These are phyloP conservation scores for Amphichorda felina DNA, from an alignment of 2,329 filamentous ascomycete species.

Conservation along the genomic window DNA sequence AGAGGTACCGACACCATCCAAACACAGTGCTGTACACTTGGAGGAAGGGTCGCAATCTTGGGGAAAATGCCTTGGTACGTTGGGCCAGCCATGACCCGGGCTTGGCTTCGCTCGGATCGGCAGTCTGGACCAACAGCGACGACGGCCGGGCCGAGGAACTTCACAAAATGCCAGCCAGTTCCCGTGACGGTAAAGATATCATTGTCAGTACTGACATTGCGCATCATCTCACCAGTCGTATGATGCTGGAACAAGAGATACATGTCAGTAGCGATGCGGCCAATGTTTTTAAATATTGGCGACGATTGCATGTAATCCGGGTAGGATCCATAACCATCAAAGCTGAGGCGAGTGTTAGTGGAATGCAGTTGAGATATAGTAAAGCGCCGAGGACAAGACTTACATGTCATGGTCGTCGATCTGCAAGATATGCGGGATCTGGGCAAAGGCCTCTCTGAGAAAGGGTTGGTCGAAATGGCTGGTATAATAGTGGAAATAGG, in stretches of 20 bases:
- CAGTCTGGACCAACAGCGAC: slow-evolving; percentile 86
- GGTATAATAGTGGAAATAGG: slow-evolving; percentile 98
- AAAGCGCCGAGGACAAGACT: slow-evolving; percentile 27
- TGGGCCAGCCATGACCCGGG: slow-evolving; percentile 86
- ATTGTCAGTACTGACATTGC: slow-evolving; percentile 75
- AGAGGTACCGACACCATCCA: slow-evolving; percentile 92
- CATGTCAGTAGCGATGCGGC: slow-evolving; percentile 91
- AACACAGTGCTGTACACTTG: slow-evolving; percentile 90
- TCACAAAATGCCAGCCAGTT: slow-evolving; percentile 97
- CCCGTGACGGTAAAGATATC: slow-evolving; percentile 96
- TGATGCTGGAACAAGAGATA: slow-evolving; percentile 98
- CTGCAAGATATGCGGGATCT: slow-evolving; percentile 88
- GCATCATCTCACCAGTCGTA: slow-evolving; percentile 85
- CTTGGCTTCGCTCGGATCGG: slow-evolving; percentile 79
- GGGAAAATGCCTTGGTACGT: slow-evolving; percentile 97
- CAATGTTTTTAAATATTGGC: slow-evolving; percentile 97
- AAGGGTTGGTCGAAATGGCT: slow-evolving; percentile 97
- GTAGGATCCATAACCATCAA: slow-evolving; percentile 94
- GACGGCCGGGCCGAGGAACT: slow-evolving; percentile 84
- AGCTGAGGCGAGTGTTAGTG: slow-evolving; percentile 37
- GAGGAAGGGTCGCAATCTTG: slow-evolving; percentile 81
- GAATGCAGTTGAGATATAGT: neutral
- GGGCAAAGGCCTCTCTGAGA: slow-evolving; percentile 86
- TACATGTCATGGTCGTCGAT: slow-evolving; percentile 98
- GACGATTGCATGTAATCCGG: slow-evolving; percentile 98